Conservation (phyloP, 352 stramenopile genomes). For the Pythium dissimile region DNA sequence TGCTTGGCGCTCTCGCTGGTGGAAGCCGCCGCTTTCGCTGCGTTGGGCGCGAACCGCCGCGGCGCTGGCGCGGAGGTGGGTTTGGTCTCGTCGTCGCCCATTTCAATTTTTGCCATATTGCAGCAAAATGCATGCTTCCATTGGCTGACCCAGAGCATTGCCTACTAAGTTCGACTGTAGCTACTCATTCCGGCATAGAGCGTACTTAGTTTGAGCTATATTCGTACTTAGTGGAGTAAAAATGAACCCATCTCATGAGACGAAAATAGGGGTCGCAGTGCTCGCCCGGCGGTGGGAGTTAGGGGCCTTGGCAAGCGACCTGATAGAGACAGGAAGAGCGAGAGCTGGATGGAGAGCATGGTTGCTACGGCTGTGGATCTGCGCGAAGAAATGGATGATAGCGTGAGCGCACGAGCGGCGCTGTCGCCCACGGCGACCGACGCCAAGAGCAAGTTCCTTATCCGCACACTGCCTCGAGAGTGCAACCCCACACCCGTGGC, state of each 20-base stretch:
- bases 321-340: neutral
- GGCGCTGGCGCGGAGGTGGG: neutral
- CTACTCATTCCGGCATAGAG: neutral
- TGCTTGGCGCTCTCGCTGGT: neutral
- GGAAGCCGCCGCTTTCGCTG: slow-evolving; percentile 10
- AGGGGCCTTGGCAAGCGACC: neutral
- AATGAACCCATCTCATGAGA: slow-evolving; percentile 7
- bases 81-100: slow-evolving; percentile 5
- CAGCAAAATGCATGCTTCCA: neutral
- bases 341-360: slow-evolving; percentile 31
- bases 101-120: slow-evolving; percentile 6
- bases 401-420: neutral
- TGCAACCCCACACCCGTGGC: slow-evolving; percentile 64
- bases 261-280: too few species aligned
- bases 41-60: slow-evolving; percentile 21
- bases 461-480: slow-evolving; percentile 62
- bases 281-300: too few species aligned
- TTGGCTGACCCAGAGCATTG: too few species aligned
- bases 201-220: slow-evolving; percentile 3
- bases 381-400: slow-evolving; percentile 50
- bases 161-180: neutral
- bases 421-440: slow-evolving; percentile 6
- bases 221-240: slow-evolving; percentile 6
- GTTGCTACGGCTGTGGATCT: slow-evolving; percentile 33
- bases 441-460: slow-evolving; percentile 57